phyloP scores from a whole-genome alignment of 768 basidiomycete species.

The Leccinum subtestaceum region DNA sequence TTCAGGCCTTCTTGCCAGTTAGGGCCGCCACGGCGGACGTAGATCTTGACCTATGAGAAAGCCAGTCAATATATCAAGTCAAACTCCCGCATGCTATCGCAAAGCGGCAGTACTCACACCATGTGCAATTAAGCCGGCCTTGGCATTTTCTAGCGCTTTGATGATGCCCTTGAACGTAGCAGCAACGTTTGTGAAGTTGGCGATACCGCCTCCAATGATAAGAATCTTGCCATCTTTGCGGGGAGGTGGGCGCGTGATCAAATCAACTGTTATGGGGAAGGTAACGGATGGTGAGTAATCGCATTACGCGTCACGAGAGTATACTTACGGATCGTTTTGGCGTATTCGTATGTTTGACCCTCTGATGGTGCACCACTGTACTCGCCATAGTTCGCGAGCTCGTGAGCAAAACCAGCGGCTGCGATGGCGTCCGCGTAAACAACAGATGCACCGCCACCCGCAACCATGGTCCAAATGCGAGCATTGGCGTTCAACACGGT shows the following conservation, averaged over 20 bases:
- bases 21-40: constrained; percentile 95
- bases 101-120: constrained; percentile 13
- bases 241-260: constrained; percentile 88
- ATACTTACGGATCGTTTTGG: constrained; percentile 89
- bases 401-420: constrained; percentile 93
- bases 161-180: constrained; percentile 99
- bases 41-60: constrained; percentile 79
- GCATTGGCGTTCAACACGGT: constrained; percentile 95
- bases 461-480: constrained; percentile 99
- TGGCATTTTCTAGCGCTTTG: constrained; percentile 91
- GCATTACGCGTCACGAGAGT: not conserved
- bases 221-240: constrained; percentile 92
- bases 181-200: constrained; percentile 99
- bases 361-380: constrained; percentile 98
- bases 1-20: constrained; percentile 99
- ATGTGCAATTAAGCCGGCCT: constrained; percentile 68
- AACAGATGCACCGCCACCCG: constrained; percentile 86
- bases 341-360: constrained; percentile 98
- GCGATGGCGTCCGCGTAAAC: constrained; percentile 76
- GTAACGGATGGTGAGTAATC: not conserved
- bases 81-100: not conserved
- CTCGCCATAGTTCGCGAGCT: constrained; percentile 99
- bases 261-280: constrained; percentile 59
- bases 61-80: constrained; percentile 20
- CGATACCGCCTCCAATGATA: constrained; percentile 99